Evolutionary conservation across 2,329 filamentous ascomycete species (phyloP).

Genomic region (Penicillium vulpinum): DNA sequence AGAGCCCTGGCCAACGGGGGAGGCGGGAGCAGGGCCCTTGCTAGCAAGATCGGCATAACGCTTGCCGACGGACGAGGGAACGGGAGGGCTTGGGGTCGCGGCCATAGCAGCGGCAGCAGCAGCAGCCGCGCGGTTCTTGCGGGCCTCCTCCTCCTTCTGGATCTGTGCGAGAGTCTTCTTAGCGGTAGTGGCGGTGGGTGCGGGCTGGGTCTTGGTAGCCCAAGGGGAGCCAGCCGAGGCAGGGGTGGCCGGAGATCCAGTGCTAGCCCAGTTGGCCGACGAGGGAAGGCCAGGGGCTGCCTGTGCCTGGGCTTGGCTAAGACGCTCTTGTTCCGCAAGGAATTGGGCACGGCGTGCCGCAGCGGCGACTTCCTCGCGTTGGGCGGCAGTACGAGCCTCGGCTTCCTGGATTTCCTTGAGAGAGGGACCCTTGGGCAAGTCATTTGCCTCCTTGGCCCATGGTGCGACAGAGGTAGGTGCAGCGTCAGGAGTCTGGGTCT

Average conservation of each 20-base stretch:
- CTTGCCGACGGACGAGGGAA: conserved; percentile 63
- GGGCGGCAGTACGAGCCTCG: conserved; percentile 88
- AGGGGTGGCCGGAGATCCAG: conserved; percentile 67
- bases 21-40: conserved; percentile 60
- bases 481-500: conserved; percentile 72
- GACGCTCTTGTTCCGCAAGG: conserved; percentile 76
- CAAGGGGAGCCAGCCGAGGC: conserved; percentile 51
- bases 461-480: conserved; percentile 78
- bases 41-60: conserved; percentile 92
- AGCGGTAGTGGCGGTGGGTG: conserved; percentile 43
- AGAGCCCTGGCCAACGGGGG: conserved; percentile 45
- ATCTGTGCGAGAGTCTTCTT: conserved; percentile 97
- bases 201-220: conserved; percentile 51
- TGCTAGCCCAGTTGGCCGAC: conserved; percentile 83
- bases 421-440: conserved; percentile 79
- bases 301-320: conserved; percentile 62
- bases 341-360: conserved; percentile 68
- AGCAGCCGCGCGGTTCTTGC: conserved; percentile 72
- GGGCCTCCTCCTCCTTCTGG: conserved; percentile 89
- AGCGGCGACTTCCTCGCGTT: conserved; percentile 77
- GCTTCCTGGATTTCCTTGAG: conserved; percentile 96
- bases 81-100: conserved; percentile 45
- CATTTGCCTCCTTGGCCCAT: conserved; percentile 83
- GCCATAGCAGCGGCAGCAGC: conserved; percentile 47
- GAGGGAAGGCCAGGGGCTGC: conserved; percentile 75